phyloP scores from a whole-genome alignment of 768 basidiomycete genomes.

The Crassisporium funariophilum region DNA sequence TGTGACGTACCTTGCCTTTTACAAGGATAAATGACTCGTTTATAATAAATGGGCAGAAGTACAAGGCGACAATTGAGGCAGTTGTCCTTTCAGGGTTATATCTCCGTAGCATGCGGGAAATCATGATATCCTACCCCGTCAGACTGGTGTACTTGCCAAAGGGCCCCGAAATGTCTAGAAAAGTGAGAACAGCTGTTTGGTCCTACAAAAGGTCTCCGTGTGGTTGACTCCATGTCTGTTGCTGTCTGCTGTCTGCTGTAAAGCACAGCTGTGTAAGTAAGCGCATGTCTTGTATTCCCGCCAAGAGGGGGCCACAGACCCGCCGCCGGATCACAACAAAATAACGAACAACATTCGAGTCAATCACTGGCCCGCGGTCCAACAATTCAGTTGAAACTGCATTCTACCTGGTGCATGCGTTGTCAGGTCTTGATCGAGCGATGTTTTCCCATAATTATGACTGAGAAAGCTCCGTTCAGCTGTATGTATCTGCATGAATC shows the following conservation, averaged over 20 bases:
- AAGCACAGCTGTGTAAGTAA: not conserved
- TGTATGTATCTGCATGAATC: no score
- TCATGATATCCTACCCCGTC: conserved; percentile 6
- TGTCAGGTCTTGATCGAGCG: no score
- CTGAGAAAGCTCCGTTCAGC: no score
- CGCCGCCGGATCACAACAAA: no score
- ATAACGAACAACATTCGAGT: no score
- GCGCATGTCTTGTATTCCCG: not conserved
- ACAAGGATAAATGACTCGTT: conserved; percentile 11
- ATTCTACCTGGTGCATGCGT: no score
- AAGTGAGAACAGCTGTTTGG: not conserved
- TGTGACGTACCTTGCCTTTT: conserved; percentile 20
- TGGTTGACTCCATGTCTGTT: no score
- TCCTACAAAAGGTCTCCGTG: no score
- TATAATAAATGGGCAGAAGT: conserved; percentile 6
- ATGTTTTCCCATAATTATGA: no score
- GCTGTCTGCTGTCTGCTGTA: not conserved
- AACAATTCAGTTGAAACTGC: no score
- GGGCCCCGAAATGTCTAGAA: not conserved
- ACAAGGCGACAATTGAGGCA: not conserved
- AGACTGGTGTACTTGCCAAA: not conserved
- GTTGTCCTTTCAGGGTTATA: not conserved
- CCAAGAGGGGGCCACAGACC: no score
- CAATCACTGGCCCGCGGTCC: no score
- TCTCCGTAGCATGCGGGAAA: conserved; percentile 12